Evolutionary conservation across 2,329 filamentous ascomycete genomes (phyloP), one percentile per base, ranked within the genome.

Genomic region (Atkinsonella hypoxylon): DNA sequence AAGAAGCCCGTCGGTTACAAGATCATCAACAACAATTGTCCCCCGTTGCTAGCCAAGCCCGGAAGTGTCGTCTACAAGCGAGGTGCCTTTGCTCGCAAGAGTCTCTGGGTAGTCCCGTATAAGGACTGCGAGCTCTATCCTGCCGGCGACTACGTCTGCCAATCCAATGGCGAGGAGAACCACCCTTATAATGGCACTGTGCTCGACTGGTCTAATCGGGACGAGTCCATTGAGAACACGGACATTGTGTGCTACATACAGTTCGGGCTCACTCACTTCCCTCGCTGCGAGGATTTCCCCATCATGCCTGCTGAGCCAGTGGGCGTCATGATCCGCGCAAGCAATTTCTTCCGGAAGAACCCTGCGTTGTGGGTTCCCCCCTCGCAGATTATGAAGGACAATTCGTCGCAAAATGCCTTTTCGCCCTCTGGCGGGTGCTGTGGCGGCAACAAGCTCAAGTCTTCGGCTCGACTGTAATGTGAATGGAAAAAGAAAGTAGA

Each of bases 291-390:
- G 59, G 81, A 85, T 59, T 85, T 83, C 64, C 81, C 81, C 1
- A 77, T 85, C 40, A 85, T 85, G 82, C 81, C 81, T 0, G 75
- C 74, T 57, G 81, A 85, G 63, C 74, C 67, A 13, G 60, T 76
- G 15, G 70, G 68, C 56, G 71, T 78, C 1, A 62, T 64, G 44
- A 58, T 78, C 38, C 70, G 74, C 56, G 74, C 75, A 0, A 71
- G 69, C 4, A 76, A 77, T 53, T 78, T 78, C 56, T 78, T 77
- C 54, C 66, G 69, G 4, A 67, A 65, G 51, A 78, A 78, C 54
- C 75, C 75, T 1, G 71, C 72, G 1, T 55, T 76, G 10, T 75
- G 77, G 61, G 69, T 76, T 13, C 70, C 74, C 2, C 68, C 70
- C 2, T 70, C 68, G 50, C 50, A 53, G 45, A 65, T 62, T 17